Base-by-base conservation (phyloP, 192 early-diverging fungal species). In the Coemansia sp. region DNA sequence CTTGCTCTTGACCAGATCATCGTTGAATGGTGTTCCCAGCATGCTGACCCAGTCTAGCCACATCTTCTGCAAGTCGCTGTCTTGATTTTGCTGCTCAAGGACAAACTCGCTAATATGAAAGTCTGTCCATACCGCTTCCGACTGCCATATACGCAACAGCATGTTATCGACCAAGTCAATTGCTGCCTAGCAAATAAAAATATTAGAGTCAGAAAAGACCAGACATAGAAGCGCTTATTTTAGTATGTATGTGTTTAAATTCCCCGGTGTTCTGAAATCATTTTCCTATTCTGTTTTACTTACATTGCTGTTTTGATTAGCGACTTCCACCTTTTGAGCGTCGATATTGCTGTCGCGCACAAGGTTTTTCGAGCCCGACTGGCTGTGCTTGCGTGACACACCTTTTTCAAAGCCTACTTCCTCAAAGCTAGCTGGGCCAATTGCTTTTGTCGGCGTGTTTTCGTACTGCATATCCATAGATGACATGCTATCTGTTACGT, bases 61-160 rank as follows among this genome's bases (percentile, higher is more conserved):
- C 42, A 75, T 68, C 11, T 49, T 48, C 48, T 73, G 67, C 32
- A 81, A 52, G 48, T 64, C 64, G 5, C 29, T 40, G 22, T 52
- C 45, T 11, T 17, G 30, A 51, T 81, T 31, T 2, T 64, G 48
- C n/a, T 64, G 73, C 5, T 38, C 63, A 17, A 29, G 1, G 1
- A 72, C 72, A 67, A 67, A 72, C 7, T 72, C 67, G 48, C 78
- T 74, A 11, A 81, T 75, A 36, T 81, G 73, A 14, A 70, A 67
- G 22, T 81, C 69, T 2, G 38, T 18, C 73, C 78, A 81, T 3
- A 72, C 56, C 1, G 69, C 69, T 48, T 72, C 73, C 0, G 61
- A 59, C 28, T 75, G 69, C 73, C 78, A 75, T 17, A 67, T 52
- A 6, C 69, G 60, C 34, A 48, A 30, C 11, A 66, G 54, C 6